Base-by-base conservation (phyloP, 768 basidiomycete species). In the Filobasidium wieringae region DNA sequence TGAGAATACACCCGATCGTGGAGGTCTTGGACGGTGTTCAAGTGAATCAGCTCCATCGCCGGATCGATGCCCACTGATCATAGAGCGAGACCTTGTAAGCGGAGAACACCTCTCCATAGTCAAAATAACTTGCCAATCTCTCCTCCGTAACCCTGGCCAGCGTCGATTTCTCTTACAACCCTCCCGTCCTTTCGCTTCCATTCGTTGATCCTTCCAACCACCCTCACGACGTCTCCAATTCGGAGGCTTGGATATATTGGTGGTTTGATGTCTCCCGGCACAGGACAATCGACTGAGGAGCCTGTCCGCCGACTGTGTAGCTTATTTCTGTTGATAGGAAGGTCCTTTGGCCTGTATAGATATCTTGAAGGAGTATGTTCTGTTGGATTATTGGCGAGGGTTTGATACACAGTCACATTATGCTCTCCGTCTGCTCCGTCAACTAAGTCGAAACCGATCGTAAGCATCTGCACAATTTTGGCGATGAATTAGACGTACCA, bases 201-300 rank as follows among this genome's bases (percentile, higher is more conserved):
- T 24, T 58, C 57, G 24, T 58, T 58, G 37, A 58, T 11, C 47
- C 51, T 58, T n/a, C 51, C 57, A 4, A 31, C 32, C 29, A 58
- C 32, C 14, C 51, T 41, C 17, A 52, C 43, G 27, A 52, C 36
- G 53, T 58, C 57, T 27, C 57, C 57, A 29, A 58, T 32, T 8
- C 33, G 27, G 27, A 53, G 27, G 19, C 47, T 30, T 4, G 51
- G 51, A 53, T 32, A 58, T 9, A 17, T n/a, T 27, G 49, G 56
- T 14, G 47, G 47, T 50, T 57, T 57, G 26, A 37, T 22, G 26
- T 52, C 41, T 33, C 14, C 17, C 14, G 12, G 15, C 24, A 9
- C 43, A 9, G 14, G 15, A 47, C 9, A 9, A 22, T 47, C 22
- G 45, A 29, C 45, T 17, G 7, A n/a, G n/a, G 15, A 24, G n/a